These are phyloP conservation scores for Fistulinella prunicolor DNA, from an alignment of 768 basidiomycete genomes.

Conservation along the genomic window DNA sequence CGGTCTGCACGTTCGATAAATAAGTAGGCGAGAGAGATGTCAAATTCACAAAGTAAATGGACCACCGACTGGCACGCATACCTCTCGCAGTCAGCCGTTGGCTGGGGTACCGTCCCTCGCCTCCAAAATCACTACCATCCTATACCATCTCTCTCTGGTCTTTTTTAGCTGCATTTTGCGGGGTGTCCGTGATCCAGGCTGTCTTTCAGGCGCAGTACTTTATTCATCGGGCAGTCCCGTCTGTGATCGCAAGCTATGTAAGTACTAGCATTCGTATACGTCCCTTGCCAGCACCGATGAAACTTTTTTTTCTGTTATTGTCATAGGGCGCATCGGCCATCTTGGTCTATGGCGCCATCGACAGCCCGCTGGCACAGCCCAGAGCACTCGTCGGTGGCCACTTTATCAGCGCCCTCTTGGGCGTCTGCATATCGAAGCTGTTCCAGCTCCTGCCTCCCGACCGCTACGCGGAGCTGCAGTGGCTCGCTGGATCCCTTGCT, in stretches of 20 bases:
- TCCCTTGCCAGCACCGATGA: neutral
- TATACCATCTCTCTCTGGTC: constrained; percentile 37
- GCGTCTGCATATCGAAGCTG: constrained; percentile 50
- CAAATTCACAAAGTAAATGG: neutral
- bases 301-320: too few relatives aligned
- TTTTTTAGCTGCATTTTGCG: constrained; percentile 50
- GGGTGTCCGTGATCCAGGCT: constrained; percentile 48
- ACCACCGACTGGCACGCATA: neutral
- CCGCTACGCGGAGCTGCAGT: constrained; percentile 42
- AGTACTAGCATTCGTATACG: too few relatives aligned
- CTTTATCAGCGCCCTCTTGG: constrained; percentile 38
- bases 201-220: constrained; percentile 51
- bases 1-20: neutral
- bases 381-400: constrained; percentile 48
- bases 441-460: constrained; percentile 45
- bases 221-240: constrained; percentile 39
- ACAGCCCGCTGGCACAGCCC: constrained; percentile 52
- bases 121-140: constrained; percentile 5
- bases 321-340: constrained; percentile 53
- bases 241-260: constrained; percentile 22
- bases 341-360: constrained; percentile 51
- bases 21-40: neutral
- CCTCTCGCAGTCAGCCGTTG: constrained; percentile 7
- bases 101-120: constrained; percentile 12
- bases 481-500: constrained; percentile 38